phyloP scores from a whole-genome alignment of 1,284 basidiomycete species.

The Trichosporon inkin region DNA sequence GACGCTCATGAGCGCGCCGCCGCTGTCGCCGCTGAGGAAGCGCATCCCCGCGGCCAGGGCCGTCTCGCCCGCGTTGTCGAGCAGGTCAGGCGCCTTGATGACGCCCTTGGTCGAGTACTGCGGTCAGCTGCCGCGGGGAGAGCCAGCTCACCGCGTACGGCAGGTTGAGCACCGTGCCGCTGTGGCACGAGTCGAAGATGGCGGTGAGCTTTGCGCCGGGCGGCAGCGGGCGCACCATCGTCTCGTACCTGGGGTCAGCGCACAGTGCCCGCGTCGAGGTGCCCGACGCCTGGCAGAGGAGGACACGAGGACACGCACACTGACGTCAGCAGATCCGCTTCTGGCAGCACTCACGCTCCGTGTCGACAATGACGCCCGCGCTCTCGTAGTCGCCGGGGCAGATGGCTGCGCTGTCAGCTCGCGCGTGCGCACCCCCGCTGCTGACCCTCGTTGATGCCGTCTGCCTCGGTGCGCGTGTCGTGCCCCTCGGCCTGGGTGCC shows the following conservation, averaged over 20 bases:
- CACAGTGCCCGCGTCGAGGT: too few relatives aligned
- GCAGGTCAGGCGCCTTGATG: conserved; percentile 84
- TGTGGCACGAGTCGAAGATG: conserved; percentile 66
- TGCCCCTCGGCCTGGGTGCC: conserved; percentile 71
- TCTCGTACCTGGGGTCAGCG: conserved; percentile 43
- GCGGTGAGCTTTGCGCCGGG: conserved; percentile 81
- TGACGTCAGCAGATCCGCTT: neutral
- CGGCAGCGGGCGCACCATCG: conserved; percentile 65
- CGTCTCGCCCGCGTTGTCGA: conserved; percentile 70
- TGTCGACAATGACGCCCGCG: conserved; percentile 72
- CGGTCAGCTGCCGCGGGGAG: conserved; percentile 3
- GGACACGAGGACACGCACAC: conserved; percentile 12
- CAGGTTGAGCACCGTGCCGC: conserved; percentile 51
- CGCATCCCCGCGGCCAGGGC: conserved; percentile 54
- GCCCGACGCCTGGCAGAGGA: neutral
- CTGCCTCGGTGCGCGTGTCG: conserved; percentile 55
- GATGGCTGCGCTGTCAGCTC: conserved; percentile 53
- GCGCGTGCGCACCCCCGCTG: neutral
- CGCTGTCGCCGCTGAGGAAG: conserved; percentile 61
- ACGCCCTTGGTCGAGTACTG: conserved; percentile 86
- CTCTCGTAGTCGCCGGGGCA: conserved; percentile 76
- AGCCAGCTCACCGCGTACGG: conserved; percentile 48
- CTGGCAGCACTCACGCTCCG: conserved; percentile 36
- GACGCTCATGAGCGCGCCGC: conserved; percentile 60
- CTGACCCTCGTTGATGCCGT: conserved; percentile 49